Conservation (phyloP, 1,139 yeast genomes). For the Pneumocystis jirovecii region DNA sequence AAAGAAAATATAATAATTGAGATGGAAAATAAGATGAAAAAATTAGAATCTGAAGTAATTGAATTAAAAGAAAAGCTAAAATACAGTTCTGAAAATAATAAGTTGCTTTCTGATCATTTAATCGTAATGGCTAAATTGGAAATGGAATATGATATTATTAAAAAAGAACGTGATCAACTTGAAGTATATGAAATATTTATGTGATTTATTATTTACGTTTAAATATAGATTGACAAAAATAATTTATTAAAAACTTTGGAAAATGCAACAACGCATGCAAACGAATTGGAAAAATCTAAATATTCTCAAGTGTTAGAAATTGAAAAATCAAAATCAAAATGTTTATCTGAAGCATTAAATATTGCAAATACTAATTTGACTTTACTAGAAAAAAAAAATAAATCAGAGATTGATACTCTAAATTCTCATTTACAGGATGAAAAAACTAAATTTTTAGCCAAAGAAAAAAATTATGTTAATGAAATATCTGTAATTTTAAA, state of each 20-base stretch:
- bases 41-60: slow-evolving; percentile 16
- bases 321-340: slow-evolving; percentile 11
- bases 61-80: slow-evolving; percentile 15
- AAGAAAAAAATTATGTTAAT: slow-evolving; percentile 18
- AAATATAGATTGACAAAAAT: not conserved
- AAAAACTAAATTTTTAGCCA: slow-evolving; percentile 9
- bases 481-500: slow-evolving; percentile 18
- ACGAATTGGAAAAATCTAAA: slow-evolving; percentile 9
- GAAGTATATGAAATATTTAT: slow-evolving; percentile 2
- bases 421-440: slow-evolving; percentile 14
- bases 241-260: slow-evolving; percentile 8
- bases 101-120: slow-evolving; percentile 13
- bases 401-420: slow-evolving; percentile 13
- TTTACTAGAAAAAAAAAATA: slow-evolving; percentile 14
- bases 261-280: slow-evolving; percentile 9
- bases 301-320: slow-evolving; percentile 12
- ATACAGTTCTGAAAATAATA: slow-evolving; percentile 15
- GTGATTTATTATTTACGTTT: not conserved
- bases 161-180: slow-evolving; percentile 11
- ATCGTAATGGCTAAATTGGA: slow-evolving; percentile 13
- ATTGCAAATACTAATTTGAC: slow-evolving; percentile 1
- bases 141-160: slow-evolving; percentile 11
- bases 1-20: slow-evolving; percentile 17
- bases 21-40: slow-evolving; percentile 15
- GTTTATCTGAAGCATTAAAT: slow-evolving; percentile 17